phyloP scores from a whole-genome alignment of 345 rosid species.

The Gossypium herbaceum region DNA sequence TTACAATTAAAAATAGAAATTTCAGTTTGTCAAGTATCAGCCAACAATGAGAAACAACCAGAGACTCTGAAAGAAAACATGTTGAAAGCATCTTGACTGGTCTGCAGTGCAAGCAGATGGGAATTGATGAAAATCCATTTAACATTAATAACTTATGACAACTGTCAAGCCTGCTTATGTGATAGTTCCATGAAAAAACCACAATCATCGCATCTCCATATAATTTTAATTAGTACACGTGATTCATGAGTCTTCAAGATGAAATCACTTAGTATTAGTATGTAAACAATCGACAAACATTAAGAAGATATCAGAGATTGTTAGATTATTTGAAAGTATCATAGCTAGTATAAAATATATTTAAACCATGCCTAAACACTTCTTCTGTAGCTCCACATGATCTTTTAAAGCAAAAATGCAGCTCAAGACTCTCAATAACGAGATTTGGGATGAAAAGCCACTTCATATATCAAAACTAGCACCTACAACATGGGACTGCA shows the following conservation, averaged over 20 bases:
- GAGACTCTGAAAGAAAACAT: slow-evolving; percentile 1
- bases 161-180: not conserved
- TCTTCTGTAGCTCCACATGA: not conserved
- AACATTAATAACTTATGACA: not conserved
- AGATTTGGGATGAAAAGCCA: not conserved
- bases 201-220: not conserved
- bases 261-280: not conserved
- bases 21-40: not conserved
- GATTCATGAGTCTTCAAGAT: not conserved
- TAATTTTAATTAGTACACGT: not conserved
- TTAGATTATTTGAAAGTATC: not conserved
- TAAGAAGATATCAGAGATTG: not conserved
- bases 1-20: not conserved
- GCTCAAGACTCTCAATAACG: not conserved
- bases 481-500: not conserved
- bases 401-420: not conserved
- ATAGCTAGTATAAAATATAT: not conserved
- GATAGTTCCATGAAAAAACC: slow-evolving; percentile 1
- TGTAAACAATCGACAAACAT: not conserved
- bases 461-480: not conserved
- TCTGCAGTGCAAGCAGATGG: slow-evolving; percentile 2
- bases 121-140: not conserved
- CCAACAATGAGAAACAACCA: not conserved
- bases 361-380: slow-evolving; percentile 8
- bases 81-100: not conserved